phyloP scores from a whole-genome alignment of 352 stramenopile genomes.

The Phytophthora cactorum region DNA sequence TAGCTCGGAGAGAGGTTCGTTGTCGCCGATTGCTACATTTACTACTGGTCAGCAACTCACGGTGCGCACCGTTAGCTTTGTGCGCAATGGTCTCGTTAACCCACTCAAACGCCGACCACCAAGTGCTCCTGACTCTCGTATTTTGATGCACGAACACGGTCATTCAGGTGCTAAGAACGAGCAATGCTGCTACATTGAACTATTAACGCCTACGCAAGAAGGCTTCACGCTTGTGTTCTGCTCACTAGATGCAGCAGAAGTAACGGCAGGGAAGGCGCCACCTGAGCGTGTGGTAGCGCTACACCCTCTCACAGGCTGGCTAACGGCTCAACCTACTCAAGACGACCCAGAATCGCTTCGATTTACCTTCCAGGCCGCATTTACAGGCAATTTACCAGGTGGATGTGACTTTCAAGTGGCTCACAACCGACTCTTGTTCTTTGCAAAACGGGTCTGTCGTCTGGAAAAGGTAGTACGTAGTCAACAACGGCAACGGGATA shows the following conservation, averaged over 20 bases:
- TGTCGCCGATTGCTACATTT: conserved; percentile 1
- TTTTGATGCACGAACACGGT: not conserved
- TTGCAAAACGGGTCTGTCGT: conserved; percentile 30
- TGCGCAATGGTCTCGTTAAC: not conserved
- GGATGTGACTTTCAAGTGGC: conserved; percentile 22
- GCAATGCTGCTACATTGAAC: conserved; percentile 38
- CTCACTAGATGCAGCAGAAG: conserved; percentile 22
- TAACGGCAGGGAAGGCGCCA: conserved; percentile 30
- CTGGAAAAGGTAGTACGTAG: conserved; percentile 31
- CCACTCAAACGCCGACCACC: conserved; percentile 1
- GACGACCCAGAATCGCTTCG: conserved; percentile 10
- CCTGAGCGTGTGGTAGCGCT: conserved; percentile 19
- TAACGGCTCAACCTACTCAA: conserved; percentile 19
- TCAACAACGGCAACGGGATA: conserved; percentile 13
- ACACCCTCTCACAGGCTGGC: conserved; percentile 33
- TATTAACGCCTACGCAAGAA: conserved; percentile 26
- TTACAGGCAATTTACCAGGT: conserved; percentile 17
- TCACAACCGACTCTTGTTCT: conserved; percentile 21
- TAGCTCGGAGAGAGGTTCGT: conserved; percentile 6
- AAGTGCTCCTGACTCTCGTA: not conserved
- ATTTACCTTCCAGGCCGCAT: conserved; percentile 33
- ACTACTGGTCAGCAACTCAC: conserved; percentile 22
- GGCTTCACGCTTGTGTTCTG: conserved; percentile 33
- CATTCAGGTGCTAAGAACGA: conserved; percentile 22
- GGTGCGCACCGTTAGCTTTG: conserved; percentile 17